phyloP scores from a whole-genome alignment of 495 filamentous ascomycete genomes.

The Hypoxylon intermedium region DNA sequence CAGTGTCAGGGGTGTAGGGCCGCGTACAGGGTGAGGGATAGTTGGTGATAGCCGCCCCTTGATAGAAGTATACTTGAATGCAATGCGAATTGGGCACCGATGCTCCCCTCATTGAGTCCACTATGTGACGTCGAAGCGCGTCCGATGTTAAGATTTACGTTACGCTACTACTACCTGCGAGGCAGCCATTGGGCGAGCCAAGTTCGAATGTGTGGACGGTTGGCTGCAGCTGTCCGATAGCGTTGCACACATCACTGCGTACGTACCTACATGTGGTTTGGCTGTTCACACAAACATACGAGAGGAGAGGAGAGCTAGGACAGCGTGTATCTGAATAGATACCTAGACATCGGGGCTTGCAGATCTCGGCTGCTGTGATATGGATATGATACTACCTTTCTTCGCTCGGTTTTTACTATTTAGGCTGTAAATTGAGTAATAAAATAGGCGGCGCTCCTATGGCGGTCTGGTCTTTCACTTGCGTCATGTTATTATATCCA shows the following conservation, averaged over 20 bases:
- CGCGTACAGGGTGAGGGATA: too few relatives aligned
- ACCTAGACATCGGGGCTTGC: background rate
- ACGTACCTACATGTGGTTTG: too few relatives aligned
- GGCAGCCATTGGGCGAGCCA: background rate
- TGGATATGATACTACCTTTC: background rate
- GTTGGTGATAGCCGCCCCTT: too few relatives aligned
- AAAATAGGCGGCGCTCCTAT: background rate
- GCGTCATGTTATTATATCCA: background rate
- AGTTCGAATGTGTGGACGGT: background rate
- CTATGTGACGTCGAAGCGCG: slow-evolving; percentile 28
- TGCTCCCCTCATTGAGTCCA: slow-evolving; percentile 14
- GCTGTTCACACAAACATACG: too few relatives aligned
- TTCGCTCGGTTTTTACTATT: too few relatives aligned
- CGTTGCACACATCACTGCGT: too few relatives aligned
- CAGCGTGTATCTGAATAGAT: background rate
- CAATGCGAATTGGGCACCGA: slow-evolving; percentile 26
- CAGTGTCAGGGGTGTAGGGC: too few relatives aligned
- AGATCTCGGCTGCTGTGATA: background rate
- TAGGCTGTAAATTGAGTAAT: background rate
- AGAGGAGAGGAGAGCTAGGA: too few relatives aligned
- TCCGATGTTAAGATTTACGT: slow-evolving; percentile 25
- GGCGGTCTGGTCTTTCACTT: background rate
- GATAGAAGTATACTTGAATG: slow-evolving; percentile 3
- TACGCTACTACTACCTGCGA: slow-evolving; percentile 7
- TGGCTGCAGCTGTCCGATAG: slow-evolving; percentile 17